Conservation (phyloP, 306 rosid species). For the Quercus suber region DNA sequence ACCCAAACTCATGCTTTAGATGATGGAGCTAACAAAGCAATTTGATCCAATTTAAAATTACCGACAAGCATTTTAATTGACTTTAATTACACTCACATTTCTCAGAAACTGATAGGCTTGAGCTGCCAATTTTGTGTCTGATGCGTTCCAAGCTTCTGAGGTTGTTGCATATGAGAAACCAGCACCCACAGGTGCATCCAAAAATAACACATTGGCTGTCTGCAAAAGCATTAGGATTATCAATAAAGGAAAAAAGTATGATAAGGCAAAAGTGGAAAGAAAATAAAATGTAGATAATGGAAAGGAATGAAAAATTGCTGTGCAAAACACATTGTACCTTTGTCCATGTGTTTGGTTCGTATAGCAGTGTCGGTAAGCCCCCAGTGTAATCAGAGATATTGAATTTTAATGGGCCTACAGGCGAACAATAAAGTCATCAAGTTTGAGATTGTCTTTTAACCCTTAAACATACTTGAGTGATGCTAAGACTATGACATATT, state of each 20-base stretch:
- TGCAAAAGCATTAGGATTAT: neutral
- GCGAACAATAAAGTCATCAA: neutral
- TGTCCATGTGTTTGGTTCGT: constrained; percentile 11
- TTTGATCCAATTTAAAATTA: too few species aligned
- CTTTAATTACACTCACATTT: constrained; percentile 1
- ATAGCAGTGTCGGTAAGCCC: constrained; percentile 16
- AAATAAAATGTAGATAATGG: too few species aligned
- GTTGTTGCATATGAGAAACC: constrained; percentile 17
- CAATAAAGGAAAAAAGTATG: too few species aligned
- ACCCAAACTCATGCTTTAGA: too few species aligned
- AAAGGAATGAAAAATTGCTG: neutral
- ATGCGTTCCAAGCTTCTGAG: constrained; percentile 1
- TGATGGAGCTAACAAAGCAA: too few species aligned
- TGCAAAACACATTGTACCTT: neutral
- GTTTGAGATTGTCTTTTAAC: too few species aligned
- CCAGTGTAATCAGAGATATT: constrained; percentile 4
- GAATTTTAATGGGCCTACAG: constrained; percentile 12
- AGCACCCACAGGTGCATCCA: constrained; percentile 25
- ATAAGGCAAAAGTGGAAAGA: too few species aligned
- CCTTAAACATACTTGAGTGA: too few species aligned
- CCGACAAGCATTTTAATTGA: too few species aligned
- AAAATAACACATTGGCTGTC: constrained; percentile 22
- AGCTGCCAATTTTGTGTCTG: constrained; percentile 11
- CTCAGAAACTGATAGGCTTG: constrained; percentile 15
- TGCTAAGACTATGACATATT: too few species aligned